phyloP scores from a whole-genome alignment of 352 stramenopile species.

The Phytopythium vexans region DNA sequence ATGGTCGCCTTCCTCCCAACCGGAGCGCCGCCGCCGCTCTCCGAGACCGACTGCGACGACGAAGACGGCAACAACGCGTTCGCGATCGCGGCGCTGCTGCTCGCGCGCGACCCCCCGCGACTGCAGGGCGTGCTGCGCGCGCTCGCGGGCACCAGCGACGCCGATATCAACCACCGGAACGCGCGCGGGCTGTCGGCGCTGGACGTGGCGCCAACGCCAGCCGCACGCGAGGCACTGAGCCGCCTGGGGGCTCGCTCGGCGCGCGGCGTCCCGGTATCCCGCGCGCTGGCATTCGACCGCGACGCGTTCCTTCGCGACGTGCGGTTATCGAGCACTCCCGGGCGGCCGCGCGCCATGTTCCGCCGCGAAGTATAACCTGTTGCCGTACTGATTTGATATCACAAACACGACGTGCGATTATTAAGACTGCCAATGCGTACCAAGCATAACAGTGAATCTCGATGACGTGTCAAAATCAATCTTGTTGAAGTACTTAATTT shows the following conservation, averaged over 20 bases:
- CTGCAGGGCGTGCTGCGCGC: slow-evolving; percentile 20
- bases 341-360: no score
- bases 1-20: slow-evolving; percentile 40
- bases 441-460: not conserved
- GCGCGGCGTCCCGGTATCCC: slow-evolving; percentile 37
- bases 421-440: no score
- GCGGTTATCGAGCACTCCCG: slow-evolving; percentile 17
- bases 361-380: no score
- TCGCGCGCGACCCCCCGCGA: slow-evolving; percentile 17
- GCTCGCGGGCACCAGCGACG: slow-evolving; percentile 17
- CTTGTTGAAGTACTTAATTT: slow-evolving; percentile 4
- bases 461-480: slow-evolving; percentile 12
- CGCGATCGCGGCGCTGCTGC: slow-evolving; percentile 41
- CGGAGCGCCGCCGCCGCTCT: slow-evolving; percentile 18
- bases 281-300: slow-evolving; percentile 49
- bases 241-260: slow-evolving; percentile 41
- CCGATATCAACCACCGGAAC: slow-evolving; percentile 74
- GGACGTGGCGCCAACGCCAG: slow-evolving; percentile 42
- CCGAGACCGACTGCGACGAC: slow-evolving; percentile 61
- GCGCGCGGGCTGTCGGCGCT: slow-evolving; percentile 56
- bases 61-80: slow-evolving; percentile 73
- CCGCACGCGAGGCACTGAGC: slow-evolving; percentile 40
- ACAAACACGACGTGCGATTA: no score
- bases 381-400: no score
- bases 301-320: slow-evolving; percentile 44